Evolutionary conservation across 495 filamentous ascomycete genomes (phyloP).

Genomic region (Tricharina praecox): DNA sequence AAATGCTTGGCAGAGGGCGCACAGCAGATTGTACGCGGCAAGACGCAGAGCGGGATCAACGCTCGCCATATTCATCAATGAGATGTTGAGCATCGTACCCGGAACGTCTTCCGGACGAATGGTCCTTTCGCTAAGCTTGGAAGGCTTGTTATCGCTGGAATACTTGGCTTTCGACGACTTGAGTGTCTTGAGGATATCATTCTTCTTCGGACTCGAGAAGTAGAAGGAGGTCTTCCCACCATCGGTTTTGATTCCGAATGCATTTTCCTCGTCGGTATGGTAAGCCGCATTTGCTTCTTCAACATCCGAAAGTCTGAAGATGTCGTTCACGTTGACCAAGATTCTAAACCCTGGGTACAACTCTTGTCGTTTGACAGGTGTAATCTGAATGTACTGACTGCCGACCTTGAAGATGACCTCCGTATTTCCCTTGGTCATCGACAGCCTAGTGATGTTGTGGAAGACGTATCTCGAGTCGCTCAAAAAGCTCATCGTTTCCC

Average conservation of each 20-base stretch:
- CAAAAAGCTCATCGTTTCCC: conserved; percentile 48
- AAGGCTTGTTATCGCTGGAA: conserved; percentile 39
- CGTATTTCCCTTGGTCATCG: conserved; percentile 48
- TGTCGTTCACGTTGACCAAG: conserved; percentile 47
- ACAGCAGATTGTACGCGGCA: conserved; percentile 46
- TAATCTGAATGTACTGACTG: conserved; percentile 49
- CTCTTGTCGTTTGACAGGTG: conserved; percentile 48
- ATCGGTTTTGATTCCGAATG: conserved; percentile 47
- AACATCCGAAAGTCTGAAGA: conserved; percentile 45
- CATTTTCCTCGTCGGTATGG: conserved; percentile 48
- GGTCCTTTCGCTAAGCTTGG: conserved; percentile 41
- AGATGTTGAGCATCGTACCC: conserved; percentile 47
- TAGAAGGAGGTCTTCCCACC: conserved; percentile 52
- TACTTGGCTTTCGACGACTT: conserved; percentile 42
- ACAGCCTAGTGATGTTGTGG: conserved; percentile 44
- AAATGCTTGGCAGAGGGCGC: conserved; percentile 45
- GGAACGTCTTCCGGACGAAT: conserved; percentile 52
- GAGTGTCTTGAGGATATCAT: conserved; percentile 43
- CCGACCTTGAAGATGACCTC: conserved; percentile 49
- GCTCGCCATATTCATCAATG: conserved; percentile 45
- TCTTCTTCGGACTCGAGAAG: conserved; percentile 44
- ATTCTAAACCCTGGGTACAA: conserved; percentile 40
- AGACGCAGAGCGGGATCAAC: conserved; percentile 39
- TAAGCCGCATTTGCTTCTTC: conserved; percentile 43
- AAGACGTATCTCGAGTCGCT: conserved; percentile 47